These are phyloP conservation scores for Epichloe coenophiala DNA, from an alignment of 2,329 filamentous ascomycete species.

Conservation along the genomic window DNA sequence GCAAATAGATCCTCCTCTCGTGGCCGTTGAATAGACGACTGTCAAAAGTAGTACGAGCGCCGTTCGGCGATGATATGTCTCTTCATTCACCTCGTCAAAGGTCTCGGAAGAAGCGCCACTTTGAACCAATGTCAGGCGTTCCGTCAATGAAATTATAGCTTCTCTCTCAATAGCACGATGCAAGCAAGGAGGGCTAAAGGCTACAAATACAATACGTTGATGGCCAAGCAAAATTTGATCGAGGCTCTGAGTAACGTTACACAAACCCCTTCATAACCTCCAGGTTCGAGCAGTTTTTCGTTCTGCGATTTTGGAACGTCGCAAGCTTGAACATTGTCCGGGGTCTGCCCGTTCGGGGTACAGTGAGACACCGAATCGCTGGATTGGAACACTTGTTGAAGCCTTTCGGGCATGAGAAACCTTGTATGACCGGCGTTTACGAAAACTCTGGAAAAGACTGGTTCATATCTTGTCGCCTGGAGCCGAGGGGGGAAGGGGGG, in stretches of 20 bases:
- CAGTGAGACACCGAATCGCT: slow-evolving; percentile 3
- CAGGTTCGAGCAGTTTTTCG: not conserved
- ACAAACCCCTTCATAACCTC: not conserved
- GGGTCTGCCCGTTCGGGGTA: slow-evolving; percentile 1
- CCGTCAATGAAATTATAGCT: not conserved
- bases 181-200: not conserved
- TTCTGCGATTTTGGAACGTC: not conserved
- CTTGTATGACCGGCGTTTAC: slow-evolving; percentile 3
- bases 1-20: not conserved
- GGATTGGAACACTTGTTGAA: slow-evolving; percentile 1
- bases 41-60: not conserved
- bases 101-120: slow-evolving; percentile 1
- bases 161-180: not conserved
- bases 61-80: not conserved
- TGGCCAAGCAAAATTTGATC: not conserved
- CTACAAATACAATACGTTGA: not conserved
- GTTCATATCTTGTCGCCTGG: not conserved
- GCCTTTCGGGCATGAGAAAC: not conserved
- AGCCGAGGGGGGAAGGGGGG: not conserved
- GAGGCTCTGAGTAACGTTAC: slow-evolving; percentile 2
- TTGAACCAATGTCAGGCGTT: not conserved
- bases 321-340: not conserved
- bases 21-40: not conserved
- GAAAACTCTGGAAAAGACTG: not conserved
- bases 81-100: not conserved